Evolutionary conservation across 2,329 filamentous ascomycete species (phyloP).

Genomic region (Arachnomyces sp.): DNA sequence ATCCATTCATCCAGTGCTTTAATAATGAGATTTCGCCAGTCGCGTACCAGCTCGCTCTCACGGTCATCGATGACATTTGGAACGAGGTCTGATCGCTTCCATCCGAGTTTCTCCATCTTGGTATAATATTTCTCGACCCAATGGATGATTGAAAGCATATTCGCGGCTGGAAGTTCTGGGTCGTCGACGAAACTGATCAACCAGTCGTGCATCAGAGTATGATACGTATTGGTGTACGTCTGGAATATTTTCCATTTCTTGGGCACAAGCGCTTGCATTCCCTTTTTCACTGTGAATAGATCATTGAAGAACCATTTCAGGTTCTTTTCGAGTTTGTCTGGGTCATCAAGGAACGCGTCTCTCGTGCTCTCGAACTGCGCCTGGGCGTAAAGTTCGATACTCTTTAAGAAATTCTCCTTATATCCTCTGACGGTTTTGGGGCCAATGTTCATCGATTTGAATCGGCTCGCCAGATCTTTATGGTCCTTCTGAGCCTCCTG

Average conservation of each 20-base stretch:
- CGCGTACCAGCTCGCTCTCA: conserved; percentile 80
- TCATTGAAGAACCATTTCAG: conserved; percentile 98
- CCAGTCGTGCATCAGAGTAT: conserved; percentile 91
- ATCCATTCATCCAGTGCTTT: conserved; percentile 96
- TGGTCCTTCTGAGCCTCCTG: conserved; percentile 94
- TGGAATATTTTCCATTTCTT: conserved; percentile 94
- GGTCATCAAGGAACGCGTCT: conserved; percentile 73
- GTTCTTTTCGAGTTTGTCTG: conserved; percentile 72
- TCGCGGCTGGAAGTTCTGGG: conserved; percentile 70
- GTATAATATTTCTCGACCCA: conserved; percentile 95
- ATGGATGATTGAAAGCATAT: conserved; percentile 84
- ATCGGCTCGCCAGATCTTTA: conserved; percentile 83
- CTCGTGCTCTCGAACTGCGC: conserved; percentile 64
- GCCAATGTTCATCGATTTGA: conserved; percentile 90
- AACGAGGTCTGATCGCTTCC: conserved; percentile 63
- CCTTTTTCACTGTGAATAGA: conserved; percentile 84
- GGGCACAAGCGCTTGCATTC: conserved; percentile 85
- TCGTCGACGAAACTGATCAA: conserved; percentile 76
- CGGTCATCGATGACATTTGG: conserved; percentile 87
- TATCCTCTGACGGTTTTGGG: conserved; percentile 89
- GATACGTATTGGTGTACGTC: conserved; percentile 85
- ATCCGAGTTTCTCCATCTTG: conserved; percentile 87
- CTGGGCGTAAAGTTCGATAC: conserved; percentile 64
- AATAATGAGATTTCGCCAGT: conserved; percentile 92
- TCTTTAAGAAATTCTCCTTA: conserved; percentile 87